Conservation (phyloP, 163 green algal genomes). For the Coccomyxa subellipsoidea region DNA sequence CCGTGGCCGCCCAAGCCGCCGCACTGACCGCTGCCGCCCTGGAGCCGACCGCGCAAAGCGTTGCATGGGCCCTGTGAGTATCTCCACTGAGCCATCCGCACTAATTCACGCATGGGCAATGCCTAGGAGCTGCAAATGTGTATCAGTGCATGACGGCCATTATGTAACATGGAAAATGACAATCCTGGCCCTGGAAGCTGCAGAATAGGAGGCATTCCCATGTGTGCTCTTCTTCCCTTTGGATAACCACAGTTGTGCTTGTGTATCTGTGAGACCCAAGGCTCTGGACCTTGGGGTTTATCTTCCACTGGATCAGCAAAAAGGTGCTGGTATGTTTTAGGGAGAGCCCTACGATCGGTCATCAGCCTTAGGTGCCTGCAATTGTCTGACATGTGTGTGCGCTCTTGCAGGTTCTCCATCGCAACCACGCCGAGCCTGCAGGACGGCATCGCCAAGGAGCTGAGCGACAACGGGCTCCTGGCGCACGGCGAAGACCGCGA, state of each 20-base stretch:
- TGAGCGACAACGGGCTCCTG: neutral
- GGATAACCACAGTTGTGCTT: no score
- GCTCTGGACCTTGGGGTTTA: no score
- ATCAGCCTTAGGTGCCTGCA: neutral
- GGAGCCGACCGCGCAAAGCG: neutral
- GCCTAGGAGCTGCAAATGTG: no score
- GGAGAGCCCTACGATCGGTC: neutral
- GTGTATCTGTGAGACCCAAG: no score
- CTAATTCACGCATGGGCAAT: no score
- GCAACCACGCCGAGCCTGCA: neutral
- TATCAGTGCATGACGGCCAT: no score
- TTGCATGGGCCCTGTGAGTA: conserved; percentile 3
- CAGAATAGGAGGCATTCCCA: no score
- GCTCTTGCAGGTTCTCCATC: neutral
- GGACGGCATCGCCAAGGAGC: neutral
- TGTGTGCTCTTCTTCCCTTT: no score
- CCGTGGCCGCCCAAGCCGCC: neutral
- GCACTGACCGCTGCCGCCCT: neutral
- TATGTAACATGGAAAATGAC: no score
- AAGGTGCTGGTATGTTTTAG: neutral
- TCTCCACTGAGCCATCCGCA: neutral
- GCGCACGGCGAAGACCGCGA: conserved; percentile 6
- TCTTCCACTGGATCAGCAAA: no score
- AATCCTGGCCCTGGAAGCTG: no score
- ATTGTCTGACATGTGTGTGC: neutral